Evolutionary conservation across 306 rosid genomes (phyloP).

Genomic region (Prunus salicina): DNA sequence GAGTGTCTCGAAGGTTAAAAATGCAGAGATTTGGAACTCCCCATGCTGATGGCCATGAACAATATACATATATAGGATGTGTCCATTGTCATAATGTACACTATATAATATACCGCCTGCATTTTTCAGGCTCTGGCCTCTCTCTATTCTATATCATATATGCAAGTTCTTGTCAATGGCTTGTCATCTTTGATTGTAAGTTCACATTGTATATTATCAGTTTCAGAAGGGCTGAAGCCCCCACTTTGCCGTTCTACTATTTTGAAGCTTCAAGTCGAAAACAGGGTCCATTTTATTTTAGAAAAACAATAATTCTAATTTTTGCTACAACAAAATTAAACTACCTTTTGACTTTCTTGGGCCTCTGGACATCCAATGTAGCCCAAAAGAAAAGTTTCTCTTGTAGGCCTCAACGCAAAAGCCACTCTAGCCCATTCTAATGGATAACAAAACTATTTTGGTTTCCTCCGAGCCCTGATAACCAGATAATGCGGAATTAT

Average conservation of each 20-base stretch:
- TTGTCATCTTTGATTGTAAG: neutral
- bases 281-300: too few species aligned
- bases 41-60: conserved; percentile 11
- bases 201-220: neutral
- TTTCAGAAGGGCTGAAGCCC: neutral
- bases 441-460: too few species aligned
- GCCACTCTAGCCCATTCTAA: neutral
- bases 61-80: neutral
- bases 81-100: neutral
- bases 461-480: too few species aligned
- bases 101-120: neutral
- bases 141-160: neutral
- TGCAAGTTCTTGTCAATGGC: neutral
- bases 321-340: too few species aligned
- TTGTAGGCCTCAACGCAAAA: neutral
- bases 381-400: neutral
- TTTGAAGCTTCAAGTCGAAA: too few species aligned
- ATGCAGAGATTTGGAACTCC: conserved; percentile 62
- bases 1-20: conserved; percentile 83
- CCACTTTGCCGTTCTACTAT: too few species aligned
- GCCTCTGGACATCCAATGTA: too few species aligned
- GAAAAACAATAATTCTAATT: too few species aligned
- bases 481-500: too few species aligned
- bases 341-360: too few species aligned
- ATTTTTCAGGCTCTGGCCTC: neutral